phyloP scores from a whole-genome alignment of 371 early-diverging fungal genomes.

The Mycotypha africana region DNA sequence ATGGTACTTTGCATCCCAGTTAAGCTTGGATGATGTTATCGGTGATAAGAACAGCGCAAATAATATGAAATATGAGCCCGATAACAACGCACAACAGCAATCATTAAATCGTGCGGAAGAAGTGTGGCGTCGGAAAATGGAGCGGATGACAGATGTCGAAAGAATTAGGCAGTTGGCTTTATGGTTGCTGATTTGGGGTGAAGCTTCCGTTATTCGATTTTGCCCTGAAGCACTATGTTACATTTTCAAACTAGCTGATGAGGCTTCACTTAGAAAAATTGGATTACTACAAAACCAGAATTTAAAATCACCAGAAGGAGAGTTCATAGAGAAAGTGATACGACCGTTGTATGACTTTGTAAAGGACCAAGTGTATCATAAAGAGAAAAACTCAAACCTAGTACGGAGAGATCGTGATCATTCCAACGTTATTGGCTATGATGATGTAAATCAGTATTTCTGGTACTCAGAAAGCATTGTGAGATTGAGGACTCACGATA shows the following conservation, averaged over 20 bases:
- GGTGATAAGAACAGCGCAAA: constrained; percentile 24
- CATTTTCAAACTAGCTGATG: constrained; percentile 70
- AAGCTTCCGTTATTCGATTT: constrained; percentile 77
- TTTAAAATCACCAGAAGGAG: constrained; percentile 49
- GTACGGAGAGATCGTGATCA: constrained; percentile 79
- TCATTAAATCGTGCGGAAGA: constrained; percentile 46
- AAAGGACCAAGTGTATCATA: constrained; percentile 68
- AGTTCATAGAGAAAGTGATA: constrained; percentile 61
- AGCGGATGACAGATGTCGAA: constrained; percentile 57
- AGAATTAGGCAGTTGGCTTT: constrained; percentile 72
- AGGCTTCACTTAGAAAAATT: constrained; percentile 20
- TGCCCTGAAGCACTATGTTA: constrained; percentile 79
- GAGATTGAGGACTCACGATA: constrained; percentile 49
- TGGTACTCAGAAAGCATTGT: constrained; percentile 69
- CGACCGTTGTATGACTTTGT: constrained; percentile 75
- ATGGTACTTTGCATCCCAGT: constrained; percentile 81
- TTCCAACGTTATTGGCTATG: constrained; percentile 76
- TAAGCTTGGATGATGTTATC: constrained; percentile 57
- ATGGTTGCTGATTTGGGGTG: constrained; percentile 85
- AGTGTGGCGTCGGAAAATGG: constrained; percentile 67
- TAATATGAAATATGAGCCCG: constrained; percentile 6
- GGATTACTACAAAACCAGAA: background rate
- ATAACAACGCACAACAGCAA: constrained; percentile 7
- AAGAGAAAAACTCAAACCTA: constrained; percentile 60
- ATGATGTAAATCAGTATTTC: constrained; percentile 88